phyloP scores from a whole-genome alignment of 345 rosid species.

The Syzygium grande region DNA sequence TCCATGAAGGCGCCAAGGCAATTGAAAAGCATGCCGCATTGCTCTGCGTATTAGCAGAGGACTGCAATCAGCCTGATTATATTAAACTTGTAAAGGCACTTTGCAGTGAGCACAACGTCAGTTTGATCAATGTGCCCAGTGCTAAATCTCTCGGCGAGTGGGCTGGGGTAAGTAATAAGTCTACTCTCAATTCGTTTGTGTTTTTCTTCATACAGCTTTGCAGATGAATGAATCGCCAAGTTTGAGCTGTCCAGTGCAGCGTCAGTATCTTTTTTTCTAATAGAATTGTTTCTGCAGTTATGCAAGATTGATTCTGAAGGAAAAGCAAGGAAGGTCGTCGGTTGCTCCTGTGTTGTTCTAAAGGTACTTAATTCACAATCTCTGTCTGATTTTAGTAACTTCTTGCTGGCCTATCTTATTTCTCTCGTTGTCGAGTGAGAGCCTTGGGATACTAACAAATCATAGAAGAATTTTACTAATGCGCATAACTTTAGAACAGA shows the following conservation, averaged over 20 bases:
- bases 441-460: not conserved
- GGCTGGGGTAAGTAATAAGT: slow-evolving; percentile 65
- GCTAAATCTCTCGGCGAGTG: slow-evolving; percentile 90
- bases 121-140: slow-evolving; percentile 61
- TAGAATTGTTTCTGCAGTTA: slow-evolving; percentile 26
- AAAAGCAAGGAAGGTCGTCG: slow-evolving; percentile 80
- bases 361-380: slow-evolving; percentile 31
- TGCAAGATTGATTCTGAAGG: slow-evolving; percentile 89
- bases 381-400: not conserved
- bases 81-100: slow-evolving; percentile 74
- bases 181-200: too few relatives aligned
- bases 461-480: not conserved
- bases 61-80: slow-evolving; percentile 82
- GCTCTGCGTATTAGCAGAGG: slow-evolving; percentile 79
- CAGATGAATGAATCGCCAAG: not conserved
- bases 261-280: not conserved
- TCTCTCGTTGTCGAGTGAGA: not conserved
- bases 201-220: not conserved
- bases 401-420: not conserved
- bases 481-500: not conserved
- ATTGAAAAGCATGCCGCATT: slow-evolving; percentile 71
- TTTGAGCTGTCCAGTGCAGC: not conserved
- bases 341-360: slow-evolving; percentile 79
- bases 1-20: slow-evolving; percentile 70
- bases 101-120: slow-evolving; percentile 63